Base-by-base conservation (phyloP, 225 moss, liverwort and hornwort genomes). In the Sphagnum contortum region DNA sequence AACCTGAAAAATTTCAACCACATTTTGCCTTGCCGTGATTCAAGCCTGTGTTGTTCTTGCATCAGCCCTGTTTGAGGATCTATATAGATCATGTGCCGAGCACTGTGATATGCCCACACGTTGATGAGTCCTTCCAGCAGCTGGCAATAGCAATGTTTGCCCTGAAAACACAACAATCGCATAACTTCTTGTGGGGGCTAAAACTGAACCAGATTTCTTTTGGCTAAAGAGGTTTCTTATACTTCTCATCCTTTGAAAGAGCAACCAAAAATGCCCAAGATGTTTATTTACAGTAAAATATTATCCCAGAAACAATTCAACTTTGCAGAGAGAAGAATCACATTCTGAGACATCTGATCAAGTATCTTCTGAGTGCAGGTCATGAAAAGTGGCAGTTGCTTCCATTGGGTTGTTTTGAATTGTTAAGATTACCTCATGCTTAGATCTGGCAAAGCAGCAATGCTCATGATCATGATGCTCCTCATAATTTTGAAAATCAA, bases 61-160 rank as follows among this genome's bases (percentile, higher is more conserved):
- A 93, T 91, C 51, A 3, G 9, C 57, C 98, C 98, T 53, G 87
- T 76, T 45, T 81, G 66, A 44, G 90, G 91, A 50, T 98, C 80
- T 13, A 98, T 45, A 55, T 85, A 89, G 50, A 98, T 76, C 83
- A 98, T 80, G 62, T 76, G 79, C 64, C 89, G 75, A 64, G 82
- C 89, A 64, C 93, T 98, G 75, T 98, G 98, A 59, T 91, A 98
- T 13, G 93, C 91, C 98, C 98, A 98, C 45, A 98, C 60, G 49
- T 98, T 98, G 54, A 98, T 84, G 2, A 98, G 77, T 57, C 84
- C 83, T 71, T 98, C 98, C 74, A 98, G 67, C 65, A 93, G 72
- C 57, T 83, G 67, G 63, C 98, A 98, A 65, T 98, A 98, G 75
- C 98, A 98, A 48, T 93, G 84, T 54, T 81, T 71, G 12, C 81